A percentile compares a stretch with the other conserved stretches of the same genome.
Evolutionary conservation across 805 yeast species (phyloP).

Genomic region (Candida andamanensis): DNA sequence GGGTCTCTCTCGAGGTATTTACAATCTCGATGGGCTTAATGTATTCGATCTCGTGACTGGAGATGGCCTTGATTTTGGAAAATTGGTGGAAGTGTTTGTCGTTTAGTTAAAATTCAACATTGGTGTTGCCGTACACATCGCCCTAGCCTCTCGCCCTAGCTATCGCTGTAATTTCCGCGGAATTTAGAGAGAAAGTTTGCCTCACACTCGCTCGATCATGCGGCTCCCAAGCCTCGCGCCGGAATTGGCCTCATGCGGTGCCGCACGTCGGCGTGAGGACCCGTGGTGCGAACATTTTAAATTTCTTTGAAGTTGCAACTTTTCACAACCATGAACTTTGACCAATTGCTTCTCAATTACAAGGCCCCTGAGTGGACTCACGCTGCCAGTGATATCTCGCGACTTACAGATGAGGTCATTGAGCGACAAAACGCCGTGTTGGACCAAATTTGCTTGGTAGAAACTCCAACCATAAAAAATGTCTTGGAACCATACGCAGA

Average conservation of each 20-base stretch:
- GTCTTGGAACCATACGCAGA: constrained; percentile 51
- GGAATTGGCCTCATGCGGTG: too few species aligned
- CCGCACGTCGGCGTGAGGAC: too few species aligned
- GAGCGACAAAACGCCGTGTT: constrained; percentile 40
- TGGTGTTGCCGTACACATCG: not conserved
- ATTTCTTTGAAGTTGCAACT: too few species aligned
- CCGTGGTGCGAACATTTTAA: too few species aligned
- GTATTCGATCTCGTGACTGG: constrained; percentile 60
- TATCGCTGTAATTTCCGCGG: too few species aligned
- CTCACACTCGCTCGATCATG: too few species aligned
- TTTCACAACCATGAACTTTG: too few species aligned
- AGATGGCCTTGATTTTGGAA: constrained; percentile 66
- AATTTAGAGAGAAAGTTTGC: too few species aligned
- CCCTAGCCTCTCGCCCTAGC: not conserved
- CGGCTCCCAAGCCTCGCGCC: too few species aligned
- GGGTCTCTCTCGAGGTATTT: constrained; percentile 62
- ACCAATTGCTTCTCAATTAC: too few species aligned
- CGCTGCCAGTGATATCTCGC: constrained; percentile 46
- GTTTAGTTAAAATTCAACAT: not conserved
- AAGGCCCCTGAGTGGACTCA: constrained; percentile 51
- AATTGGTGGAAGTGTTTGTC: constrained; percentile 64
- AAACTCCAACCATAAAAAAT: constrained; percentile 50
- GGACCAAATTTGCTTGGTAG: constrained; percentile 47
- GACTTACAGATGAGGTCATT: constrained; percentile 41
- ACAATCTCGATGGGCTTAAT: constrained; percentile 58